Evolutionary conservation across 345 rosid genomes (phyloP).

Genomic region (Syzygium oleosum): DNA sequence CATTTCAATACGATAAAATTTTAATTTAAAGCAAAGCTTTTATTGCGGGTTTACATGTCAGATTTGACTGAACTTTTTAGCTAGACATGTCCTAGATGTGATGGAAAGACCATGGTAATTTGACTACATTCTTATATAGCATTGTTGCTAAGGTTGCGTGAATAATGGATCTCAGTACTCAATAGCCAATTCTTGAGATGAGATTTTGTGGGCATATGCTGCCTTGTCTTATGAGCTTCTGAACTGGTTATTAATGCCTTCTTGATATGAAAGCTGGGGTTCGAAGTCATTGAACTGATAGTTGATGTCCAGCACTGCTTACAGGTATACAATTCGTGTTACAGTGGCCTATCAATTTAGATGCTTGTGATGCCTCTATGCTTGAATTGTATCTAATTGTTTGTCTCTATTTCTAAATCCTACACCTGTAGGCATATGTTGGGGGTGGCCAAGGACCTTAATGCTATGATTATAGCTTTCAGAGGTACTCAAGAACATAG

Average conservation of each 20-base stretch:
- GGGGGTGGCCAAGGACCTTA: conserved; percentile 57
- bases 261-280: conserved; percentile 39
- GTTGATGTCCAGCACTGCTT: conserved; percentile 76
- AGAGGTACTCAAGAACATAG: conserved; percentile 73
- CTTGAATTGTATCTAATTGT: too few relatives aligned
- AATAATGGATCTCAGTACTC: too few relatives aligned
- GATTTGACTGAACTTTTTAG: conserved; percentile 67
- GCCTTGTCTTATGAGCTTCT: background rate
- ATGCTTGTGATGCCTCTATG: background rate
- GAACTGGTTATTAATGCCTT: background rate
- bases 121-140: background rate
- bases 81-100: conserved; percentile 74
- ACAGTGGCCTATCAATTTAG: conserved; percentile 2
- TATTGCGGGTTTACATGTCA: conserved; percentile 59
- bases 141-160: background rate
- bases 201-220: background rate
- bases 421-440: conserved; percentile 6
- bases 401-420: background rate
- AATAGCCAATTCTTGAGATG: background rate
- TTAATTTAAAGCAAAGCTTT: background rate
- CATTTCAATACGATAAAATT: background rate
- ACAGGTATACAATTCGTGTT: conserved; percentile 28
- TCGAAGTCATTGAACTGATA: conserved; percentile 63
- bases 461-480: conserved; percentile 58
- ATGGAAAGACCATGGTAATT: conserved; percentile 58